phyloP scores from a whole-genome alignment of 345 rosid genomes.

The Melaleuca quinquenervia region DNA sequence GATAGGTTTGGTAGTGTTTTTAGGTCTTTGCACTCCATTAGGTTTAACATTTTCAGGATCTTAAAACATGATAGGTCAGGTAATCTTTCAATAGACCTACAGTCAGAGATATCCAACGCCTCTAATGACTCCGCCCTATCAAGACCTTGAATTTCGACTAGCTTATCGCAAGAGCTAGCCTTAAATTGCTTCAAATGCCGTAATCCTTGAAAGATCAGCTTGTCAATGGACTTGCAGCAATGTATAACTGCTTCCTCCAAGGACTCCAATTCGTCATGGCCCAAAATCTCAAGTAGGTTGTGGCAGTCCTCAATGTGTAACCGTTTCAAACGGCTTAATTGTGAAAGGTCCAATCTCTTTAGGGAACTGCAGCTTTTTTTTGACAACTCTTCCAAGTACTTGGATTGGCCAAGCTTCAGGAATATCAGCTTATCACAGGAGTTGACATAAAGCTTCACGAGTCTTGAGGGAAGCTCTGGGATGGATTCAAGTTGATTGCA shows the following conservation, averaged over 20 bases:
- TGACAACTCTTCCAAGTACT: background rate
- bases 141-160: no score
- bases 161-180: fast-evolving
- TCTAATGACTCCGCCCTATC: no score
- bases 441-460: background rate
- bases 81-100: background rate
- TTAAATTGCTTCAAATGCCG: no score
- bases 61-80: background rate
- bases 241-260: background rate
- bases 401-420: background rate
- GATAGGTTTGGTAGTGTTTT: background rate
- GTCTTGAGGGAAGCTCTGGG: background rate
- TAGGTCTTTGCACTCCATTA: background rate
- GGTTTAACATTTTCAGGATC: background rate
- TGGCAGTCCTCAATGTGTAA: background rate
- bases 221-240: no score
- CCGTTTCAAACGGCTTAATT: background rate
- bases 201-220: no score
- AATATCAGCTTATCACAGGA: background rate
- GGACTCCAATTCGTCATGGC: background rate
- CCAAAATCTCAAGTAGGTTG: fast-evolving
- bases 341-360: background rate
- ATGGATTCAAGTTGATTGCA: background rate
- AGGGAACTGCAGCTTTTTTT: background rate
- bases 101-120: no score